phyloP scores from a whole-genome alignment of 371 early-diverging fungal genomes.

The Coemansia sp. region DNA sequence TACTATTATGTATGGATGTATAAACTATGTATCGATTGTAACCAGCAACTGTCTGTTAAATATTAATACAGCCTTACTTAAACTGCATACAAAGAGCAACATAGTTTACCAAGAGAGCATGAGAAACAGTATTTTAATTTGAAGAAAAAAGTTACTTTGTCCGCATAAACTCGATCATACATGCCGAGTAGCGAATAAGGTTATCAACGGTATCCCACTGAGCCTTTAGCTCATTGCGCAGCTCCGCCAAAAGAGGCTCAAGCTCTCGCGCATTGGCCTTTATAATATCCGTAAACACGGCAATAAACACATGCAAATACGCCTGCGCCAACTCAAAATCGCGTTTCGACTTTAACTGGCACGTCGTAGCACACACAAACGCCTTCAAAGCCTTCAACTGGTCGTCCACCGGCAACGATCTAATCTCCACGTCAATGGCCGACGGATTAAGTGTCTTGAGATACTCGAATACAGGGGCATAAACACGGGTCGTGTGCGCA shows the following conservation, averaged over 20 bases:
- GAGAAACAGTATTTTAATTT: too few relatives aligned
- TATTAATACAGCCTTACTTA: too few relatives aligned
- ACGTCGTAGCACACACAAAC: conserved; percentile 64
- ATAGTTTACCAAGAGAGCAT: too few relatives aligned
- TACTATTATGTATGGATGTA: too few relatives aligned
- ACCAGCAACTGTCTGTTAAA: too few relatives aligned
- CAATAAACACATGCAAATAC: conserved; percentile 72
- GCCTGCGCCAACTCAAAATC: conserved; percentile 88
- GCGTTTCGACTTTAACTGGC: conserved; percentile 60
- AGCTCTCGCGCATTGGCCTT: conserved; percentile 60
- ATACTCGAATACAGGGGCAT: conserved; percentile 60
- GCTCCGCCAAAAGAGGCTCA: conserved; percentile 54
- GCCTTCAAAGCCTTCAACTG: conserved; percentile 58
- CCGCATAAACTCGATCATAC: conserved; percentile 78
- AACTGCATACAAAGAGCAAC: too few relatives aligned
- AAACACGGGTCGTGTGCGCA: conserved; percentile 16
- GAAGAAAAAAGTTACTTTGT: background rate
- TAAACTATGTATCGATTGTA: too few relatives aligned
- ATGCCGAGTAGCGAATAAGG: conserved; percentile 76
- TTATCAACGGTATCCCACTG: conserved; percentile 69
- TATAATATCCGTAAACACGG: conserved; percentile 76
- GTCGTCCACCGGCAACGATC: conserved; percentile 67
- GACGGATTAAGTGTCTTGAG: conserved; percentile 76
- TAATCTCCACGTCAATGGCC: conserved; percentile 80
- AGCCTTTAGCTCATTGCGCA: conserved; percentile 53